phyloP scores from a whole-genome alignment of 169 alveolate species.

The Eimeria maxima region DNA sequence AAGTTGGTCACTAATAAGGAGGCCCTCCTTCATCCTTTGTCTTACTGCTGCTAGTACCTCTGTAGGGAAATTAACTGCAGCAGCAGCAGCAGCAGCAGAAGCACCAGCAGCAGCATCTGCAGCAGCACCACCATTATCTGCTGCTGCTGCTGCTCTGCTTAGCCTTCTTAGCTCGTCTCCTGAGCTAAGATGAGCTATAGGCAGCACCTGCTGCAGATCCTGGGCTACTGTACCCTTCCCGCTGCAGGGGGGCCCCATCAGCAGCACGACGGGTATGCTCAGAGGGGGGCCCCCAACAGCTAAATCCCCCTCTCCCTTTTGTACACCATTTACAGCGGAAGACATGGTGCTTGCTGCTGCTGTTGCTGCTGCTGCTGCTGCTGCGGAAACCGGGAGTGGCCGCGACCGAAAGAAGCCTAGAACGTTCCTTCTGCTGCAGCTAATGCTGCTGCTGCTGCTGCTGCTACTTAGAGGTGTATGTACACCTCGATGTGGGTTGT shows the following conservation, averaged over 20 bases:
- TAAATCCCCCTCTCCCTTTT: neutral
- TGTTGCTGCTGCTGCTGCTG: conserved; percentile 34
- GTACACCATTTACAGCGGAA: neutral
- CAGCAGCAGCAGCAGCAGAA: no score
- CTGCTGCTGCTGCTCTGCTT: neutral
- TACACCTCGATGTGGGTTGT: neutral
- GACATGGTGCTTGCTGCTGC: neutral
- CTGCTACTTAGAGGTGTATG: conserved; percentile 7
- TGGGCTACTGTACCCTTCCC: conserved; percentile 25
- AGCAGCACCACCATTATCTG: neutral
- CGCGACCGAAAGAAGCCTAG: neutral
- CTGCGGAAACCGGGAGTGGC: neutral
- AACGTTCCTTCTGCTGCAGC: conserved; percentile 5
- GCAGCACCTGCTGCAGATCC: conserved; percentile 23
- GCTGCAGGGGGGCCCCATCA: conserved; percentile 62
- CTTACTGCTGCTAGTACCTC: neutral
- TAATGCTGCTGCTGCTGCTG: conserved; percentile 38
- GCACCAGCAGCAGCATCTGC: conserved; percentile 19
- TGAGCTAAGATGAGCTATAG: neutral
- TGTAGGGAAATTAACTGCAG: no score
- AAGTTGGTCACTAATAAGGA: neutral
- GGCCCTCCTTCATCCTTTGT: conserved; percentile 12
- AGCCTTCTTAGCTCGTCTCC: conserved; percentile 30
- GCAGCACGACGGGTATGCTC: conserved; percentile 16
- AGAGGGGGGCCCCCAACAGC: neutral